Evolutionary conservation across 1,284 basidiomycete genomes (phyloP), one percentile per base, ranked within the genome.

Genomic region (Ceraceosorus guamensis): DNA sequence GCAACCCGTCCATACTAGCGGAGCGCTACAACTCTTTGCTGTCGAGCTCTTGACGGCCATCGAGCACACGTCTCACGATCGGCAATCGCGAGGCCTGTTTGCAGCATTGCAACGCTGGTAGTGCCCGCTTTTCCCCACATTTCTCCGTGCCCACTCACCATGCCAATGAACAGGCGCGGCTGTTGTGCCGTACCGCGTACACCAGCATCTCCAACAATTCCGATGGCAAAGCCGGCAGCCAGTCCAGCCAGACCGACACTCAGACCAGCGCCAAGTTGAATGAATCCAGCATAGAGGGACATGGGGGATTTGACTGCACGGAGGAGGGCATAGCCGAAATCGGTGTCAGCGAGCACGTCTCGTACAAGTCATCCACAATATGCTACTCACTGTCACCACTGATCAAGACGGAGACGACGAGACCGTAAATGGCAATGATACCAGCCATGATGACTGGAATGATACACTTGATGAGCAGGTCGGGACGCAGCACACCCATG

Each of bases 361-460:
- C 24, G 7, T 11, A 24, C 24, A 24, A 24, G 24, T 24, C 24
- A 24, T 44, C 14, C 82, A 52, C 87, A 84, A 76, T 92, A 90
- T 65, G 92, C 18, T 6, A 62, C 59, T 58, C 43, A 70, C 66
- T 71, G 61, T 74, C 77, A 56, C 77, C 77, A 31, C 77, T 77
- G 61, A 79, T 79, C 54, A 79, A 71, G 33, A 79, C 78, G 48
- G 76, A 77, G 46, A 79, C 83, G 6, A 85, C 84, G 45, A 85
- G 73, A 35, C 84, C 83, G 67, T 85, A 85, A 61, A 82, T 71
- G 52, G 84, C 84, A 67, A 86, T 92, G 81, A 98, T 97, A 91
- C 92, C 92, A 82, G 92, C 91, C 92, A 98, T 97, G 79, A 98
- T 87, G 77, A 97, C 92, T 31, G 91, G 91, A 73, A 96, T 90